Conservation (phyloP, 177 flowering plant genomes). For the Telopea speciosissima region DNA sequence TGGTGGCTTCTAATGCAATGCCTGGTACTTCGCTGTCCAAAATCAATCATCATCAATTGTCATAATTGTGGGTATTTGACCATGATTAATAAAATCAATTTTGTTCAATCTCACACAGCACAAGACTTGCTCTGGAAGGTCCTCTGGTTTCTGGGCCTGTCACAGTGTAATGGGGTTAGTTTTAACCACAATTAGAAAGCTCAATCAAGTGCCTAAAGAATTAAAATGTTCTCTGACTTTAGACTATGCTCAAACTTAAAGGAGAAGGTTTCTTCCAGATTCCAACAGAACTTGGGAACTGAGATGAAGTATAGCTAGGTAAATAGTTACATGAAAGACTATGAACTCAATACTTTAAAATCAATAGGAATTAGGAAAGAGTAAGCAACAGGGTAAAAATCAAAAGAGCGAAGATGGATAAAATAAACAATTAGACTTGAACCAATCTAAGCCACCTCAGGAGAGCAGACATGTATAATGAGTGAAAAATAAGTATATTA, state of each 20-base stretch:
- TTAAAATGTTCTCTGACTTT: too few species aligned
- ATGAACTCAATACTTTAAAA: neutral
- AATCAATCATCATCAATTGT: slow-evolving; percentile 27
- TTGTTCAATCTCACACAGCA: slow-evolving; percentile 69
- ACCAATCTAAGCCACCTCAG: too few species aligned
- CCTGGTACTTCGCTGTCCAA: neutral
- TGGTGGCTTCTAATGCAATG: neutral
- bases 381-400: neutral
- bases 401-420: too few species aligned
- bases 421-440: too few species aligned
- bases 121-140: slow-evolving; percentile 76
- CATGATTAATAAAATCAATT: slow-evolving; percentile 66
- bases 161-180: slow-evolving; percentile 6
- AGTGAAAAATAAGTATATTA: too few species aligned
- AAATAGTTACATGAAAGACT: neutral
- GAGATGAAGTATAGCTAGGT: neutral
- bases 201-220: too few species aligned
- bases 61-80: slow-evolving; percentile 66
- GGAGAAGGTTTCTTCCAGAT: neutral
- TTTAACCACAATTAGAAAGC: neutral
- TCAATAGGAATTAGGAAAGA: neutral
- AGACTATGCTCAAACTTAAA: too few species aligned
- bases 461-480: too few species aligned
- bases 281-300: neutral
- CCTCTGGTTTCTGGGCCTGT: slow-evolving; percentile 86